Evolutionary conservation across 2,329 filamentous ascomycete species (phyloP), one percentile per base, ranked within the genome.

Genomic region (Penicillium sp.): DNA sequence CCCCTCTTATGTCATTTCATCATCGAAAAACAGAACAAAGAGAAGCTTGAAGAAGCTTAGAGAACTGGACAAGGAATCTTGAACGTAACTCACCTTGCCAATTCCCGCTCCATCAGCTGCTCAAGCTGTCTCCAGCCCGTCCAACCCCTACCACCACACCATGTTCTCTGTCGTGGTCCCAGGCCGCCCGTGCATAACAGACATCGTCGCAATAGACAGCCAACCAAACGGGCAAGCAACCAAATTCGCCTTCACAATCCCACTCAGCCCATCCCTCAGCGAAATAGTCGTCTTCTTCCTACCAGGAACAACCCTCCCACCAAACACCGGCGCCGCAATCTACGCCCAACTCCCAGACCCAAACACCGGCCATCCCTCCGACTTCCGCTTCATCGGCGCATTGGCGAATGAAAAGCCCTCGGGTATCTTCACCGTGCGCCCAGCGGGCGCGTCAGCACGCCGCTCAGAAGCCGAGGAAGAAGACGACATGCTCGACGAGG

Each of bases 221-320:
- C 81, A 83, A 53, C 78, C 80, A 40, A 79, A 78, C 31, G 75
- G 82, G 53, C 82, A 82, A 57, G 75, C 81, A 42, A 84, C 83
- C 2, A 85, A 88, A 72, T 86, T 85, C 72, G 82, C 84, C 50
- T 86, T 88, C 73, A 77, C 85, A 50, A 91, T 94, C 72, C 86
- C 88, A 16, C 72, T 82, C 7, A 67, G 72, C 26, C 82, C 85
- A 1, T 66, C 79, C 5, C 86, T 88, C 72, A 81, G 78, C 53
- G 92, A 97, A 72, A 83, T 97, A 53, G 89, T 92, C 67, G 86
- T 97, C 55, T 96, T 97, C 77, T 81, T 97, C 35, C 84, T 97
- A 1, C 95, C 94, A 0, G 89, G 88, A 42, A 81, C 88, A 10
- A 74, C 82, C 10, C 81, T 99, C 0, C 92, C 92, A 0, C 79